These are phyloP conservation scores for Dioscorea zingiberensis DNA, from an alignment of 106 monocot genomes.

Conservation along the genomic window DNA sequence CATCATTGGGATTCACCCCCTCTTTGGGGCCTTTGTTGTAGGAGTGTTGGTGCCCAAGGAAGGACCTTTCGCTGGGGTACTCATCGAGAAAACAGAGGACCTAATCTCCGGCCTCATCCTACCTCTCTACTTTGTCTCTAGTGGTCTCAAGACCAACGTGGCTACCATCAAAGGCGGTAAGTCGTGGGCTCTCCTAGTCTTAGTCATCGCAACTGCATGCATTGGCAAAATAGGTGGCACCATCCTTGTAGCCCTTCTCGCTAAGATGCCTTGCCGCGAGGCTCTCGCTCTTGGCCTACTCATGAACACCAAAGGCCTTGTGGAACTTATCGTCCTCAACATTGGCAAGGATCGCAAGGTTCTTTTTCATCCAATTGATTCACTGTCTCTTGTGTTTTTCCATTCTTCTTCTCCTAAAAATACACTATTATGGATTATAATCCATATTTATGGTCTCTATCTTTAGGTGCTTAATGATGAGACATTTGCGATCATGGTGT, in stretches of 20 bases:
- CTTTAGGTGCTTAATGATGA: slow-evolving; percentile 8
- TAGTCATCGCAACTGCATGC: slow-evolving; percentile 5
- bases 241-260: not conserved
- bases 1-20: slow-evolving; percentile 9
- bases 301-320: slow-evolving; percentile 1
- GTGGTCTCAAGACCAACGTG: slow-evolving; percentile 5
- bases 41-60: slow-evolving; percentile 5
- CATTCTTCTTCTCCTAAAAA: not conserved
- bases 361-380: not conserved
- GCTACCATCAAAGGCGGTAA: not conserved
- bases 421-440: too few species aligned
- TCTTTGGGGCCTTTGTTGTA: slow-evolving; percentile 4
- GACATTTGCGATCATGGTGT: slow-evolving; percentile 6
- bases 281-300: not conserved
- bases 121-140: slow-evolving; percentile 2
- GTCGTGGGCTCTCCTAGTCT: not conserved
- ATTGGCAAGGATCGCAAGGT: slow-evolving; percentile 7
- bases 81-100: slow-evolving; percentile 9
- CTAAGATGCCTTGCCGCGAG: not conserved
- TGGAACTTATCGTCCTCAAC: slow-evolving; percentile 13
- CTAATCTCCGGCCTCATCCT: slow-evolving; percentile 1
- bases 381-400: too few species aligned
- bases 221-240: slow-evolving; percentile 3
- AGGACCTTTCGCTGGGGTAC: not conserved
- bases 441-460: too few species aligned